These are phyloP conservation scores for Arachnomyces sp. DNA, from an alignment of 2,329 filamentous ascomycete species.

Conservation along the genomic window DNA sequence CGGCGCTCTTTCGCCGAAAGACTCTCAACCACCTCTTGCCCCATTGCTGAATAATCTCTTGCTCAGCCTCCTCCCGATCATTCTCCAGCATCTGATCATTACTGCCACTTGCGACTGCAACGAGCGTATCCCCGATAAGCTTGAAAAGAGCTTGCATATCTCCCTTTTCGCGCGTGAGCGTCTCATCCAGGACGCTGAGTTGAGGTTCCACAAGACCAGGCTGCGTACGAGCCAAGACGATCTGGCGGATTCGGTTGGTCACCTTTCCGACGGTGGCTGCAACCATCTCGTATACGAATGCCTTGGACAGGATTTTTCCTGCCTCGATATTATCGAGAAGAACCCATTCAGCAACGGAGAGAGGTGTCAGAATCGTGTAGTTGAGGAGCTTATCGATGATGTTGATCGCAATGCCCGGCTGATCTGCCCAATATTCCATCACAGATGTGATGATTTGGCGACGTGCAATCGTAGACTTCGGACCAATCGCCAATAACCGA, in stretches of 20 bases:
- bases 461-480: conserved; percentile 65
- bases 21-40: conserved; percentile 79
- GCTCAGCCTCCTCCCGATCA: conserved; percentile 51
- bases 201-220: conserved; percentile 48
- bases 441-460: conserved; percentile 86
- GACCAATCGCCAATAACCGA: conserved; percentile 70
- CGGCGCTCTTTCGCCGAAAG: conserved; percentile 71
- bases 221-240: conserved; percentile 58
- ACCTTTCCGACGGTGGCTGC: conserved; percentile 85
- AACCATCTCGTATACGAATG: conserved; percentile 83
- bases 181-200: conserved; percentile 56
- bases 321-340: conserved; percentile 59
- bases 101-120: conserved; percentile 62
- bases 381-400: conserved; percentile 97
- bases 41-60: conserved; percentile 68
- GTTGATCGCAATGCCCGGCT: conserved; percentile 83
- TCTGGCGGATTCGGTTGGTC: conserved; percentile 74
- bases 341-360: conserved; percentile 83
- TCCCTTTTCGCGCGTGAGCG: conserved; percentile 60
- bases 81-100: conserved; percentile 70
- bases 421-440: conserved; percentile 85
- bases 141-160: conserved; percentile 74
- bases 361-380: conserved; percentile 85
- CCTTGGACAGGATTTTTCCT: conserved; percentile 61
- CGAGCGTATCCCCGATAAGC: conserved; percentile 69